Evolutionary conservation across 208 protist species (phyloP), one percentile per base, ranked within the genome.

Genomic region (Trypanosomatidae sp.): DNA sequence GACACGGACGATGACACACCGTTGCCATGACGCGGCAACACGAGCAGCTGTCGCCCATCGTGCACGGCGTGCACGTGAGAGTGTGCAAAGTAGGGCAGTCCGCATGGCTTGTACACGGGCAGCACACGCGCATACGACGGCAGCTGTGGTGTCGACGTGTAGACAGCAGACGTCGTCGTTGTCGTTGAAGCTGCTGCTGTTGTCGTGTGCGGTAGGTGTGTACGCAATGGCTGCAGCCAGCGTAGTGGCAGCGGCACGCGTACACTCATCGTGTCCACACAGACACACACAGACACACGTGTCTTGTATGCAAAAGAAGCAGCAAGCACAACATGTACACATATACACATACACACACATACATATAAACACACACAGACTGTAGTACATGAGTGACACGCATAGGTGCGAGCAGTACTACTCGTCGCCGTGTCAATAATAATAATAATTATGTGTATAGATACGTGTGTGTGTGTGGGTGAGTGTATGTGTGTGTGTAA

Each of bases 21-120:
- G 4, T 37, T 16, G 10, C 22, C 8, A 4, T 32, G 22, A 19
- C 30, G 47, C 5, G 49, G 60, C 15, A 68, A 26, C 0, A 39
- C 40, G 33, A 66, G 53, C 10, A 73, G 51, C 5, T 48, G 55
- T 1, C 64, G 52, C 0, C 54, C 66, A 55, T 64, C 61, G 5
- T 33, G 40, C 18, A 42, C 53, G 18, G 58, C 56, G 10, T 24
- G 21, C 6, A 79, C 52, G 53, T 83, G 77, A 2, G 62, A 73
- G 13, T 55, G 42, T 3, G 71, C 42, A 46, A 77, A 82, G 44
- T 68, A 73, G 5, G 70, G 72, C 8, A 88, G 55, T 4, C 77
- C 77, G 43, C 45, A 56, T 0, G 77, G 77, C 32, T 88, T 88
- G 56, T 82, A 80, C 1, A 63, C 52, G 3, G 73, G 61, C 39